Percentiles rank a stretch among this genome's conserved stretches.
These are phyloP conservation scores for Roridomyces roridus DNA, from an alignment of 768 basidiomycete genomes.

Conservation along the genomic window DNA sequence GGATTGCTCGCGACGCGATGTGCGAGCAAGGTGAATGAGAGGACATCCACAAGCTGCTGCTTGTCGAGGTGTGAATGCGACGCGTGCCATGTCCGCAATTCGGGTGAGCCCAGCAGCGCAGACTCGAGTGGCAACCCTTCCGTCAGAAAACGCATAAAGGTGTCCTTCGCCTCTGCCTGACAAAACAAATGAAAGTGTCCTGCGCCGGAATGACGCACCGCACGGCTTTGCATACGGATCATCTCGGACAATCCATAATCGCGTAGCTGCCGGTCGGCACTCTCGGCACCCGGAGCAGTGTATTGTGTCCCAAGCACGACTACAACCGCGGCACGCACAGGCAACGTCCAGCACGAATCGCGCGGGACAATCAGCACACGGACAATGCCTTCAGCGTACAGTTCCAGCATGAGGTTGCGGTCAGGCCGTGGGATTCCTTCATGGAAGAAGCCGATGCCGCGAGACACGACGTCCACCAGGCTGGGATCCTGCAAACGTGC, in stretches of 20 bases:
- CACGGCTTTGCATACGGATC: conserved; percentile 90
- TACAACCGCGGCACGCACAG: conserved; percentile 80
- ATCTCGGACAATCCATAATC: conserved; percentile 87
- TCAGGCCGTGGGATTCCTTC: conserved; percentile 72
- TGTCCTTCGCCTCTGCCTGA: conserved; percentile 83
- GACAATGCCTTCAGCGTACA: conserved; percentile 82
- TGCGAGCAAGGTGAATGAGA: conserved; percentile 85
- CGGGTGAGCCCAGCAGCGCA: conserved; percentile 56
- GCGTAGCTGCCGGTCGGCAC: conserved; percentile 67
- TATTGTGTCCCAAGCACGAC: conserved; percentile 95
- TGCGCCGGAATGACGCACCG: conserved; percentile 63
- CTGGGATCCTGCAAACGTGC: conserved; percentile 63
- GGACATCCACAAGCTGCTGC: conserved; percentile 75
- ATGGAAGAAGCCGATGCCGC: conserved; percentile 90
- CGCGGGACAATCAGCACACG: conserved; percentile 83
- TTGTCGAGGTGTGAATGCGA: conserved; percentile 50
- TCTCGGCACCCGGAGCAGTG: conserved; percentile 52
- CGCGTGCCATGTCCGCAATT: conserved; percentile 55
- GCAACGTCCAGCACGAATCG: conserved; percentile 89
- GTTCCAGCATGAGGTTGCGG: conserved; percentile 73
- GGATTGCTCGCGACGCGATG: conserved; percentile 80
- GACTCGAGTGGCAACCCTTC: conserved; percentile 94
- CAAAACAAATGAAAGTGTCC: conserved; percentile 89
- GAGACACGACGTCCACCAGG: conserved; percentile 75
- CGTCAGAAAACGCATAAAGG: conserved; percentile 81